Evolutionary conservation across 225 moss, liverwort and hornwort genomes (phyloP).

Genomic region (Bryoerythrophyllum caledonicum): DNA sequence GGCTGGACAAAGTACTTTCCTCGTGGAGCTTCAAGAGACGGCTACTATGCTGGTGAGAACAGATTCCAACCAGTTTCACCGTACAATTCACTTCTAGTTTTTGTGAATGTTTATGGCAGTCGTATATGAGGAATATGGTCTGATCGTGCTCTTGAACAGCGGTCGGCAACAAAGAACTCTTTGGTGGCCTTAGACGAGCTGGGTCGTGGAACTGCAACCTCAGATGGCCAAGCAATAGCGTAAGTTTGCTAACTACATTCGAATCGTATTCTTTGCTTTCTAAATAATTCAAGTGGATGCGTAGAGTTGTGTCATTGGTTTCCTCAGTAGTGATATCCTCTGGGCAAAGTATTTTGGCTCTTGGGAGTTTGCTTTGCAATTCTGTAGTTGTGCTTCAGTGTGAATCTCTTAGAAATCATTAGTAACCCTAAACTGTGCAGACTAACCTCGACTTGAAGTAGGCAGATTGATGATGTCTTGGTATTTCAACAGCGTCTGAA

Average conservation of each 20-base stretch:
- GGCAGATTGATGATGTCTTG: too few species aligned
- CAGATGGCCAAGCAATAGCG: conserved; percentile 99
- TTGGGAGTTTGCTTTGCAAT: conserved; percentile 4
- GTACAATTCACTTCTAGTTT: background rate
- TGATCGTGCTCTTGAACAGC: conserved; percentile 49
- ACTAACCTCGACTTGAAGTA: background rate
- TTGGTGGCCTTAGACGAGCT: conserved; percentile 97
- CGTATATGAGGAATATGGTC: background rate
- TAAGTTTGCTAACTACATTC: conserved; percentile 39
- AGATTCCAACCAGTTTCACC: background rate
- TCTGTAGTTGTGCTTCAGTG: background rate
- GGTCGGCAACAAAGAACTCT: conserved; percentile 81
- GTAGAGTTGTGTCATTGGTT: background rate
- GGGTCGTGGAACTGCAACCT: conserved; percentile 96
- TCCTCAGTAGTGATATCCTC: background rate
- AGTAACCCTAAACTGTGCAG: background rate
- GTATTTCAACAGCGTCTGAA: too few species aligned
- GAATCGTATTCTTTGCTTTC: background rate
- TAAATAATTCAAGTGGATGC: conserved; percentile 1
- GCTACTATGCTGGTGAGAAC: conserved; percentile 91
- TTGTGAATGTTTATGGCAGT: conserved; percentile 9
- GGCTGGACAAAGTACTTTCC: conserved; percentile 98
- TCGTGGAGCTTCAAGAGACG: conserved; percentile 98
- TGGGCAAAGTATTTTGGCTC: conserved; percentile 8
- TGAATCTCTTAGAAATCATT: background rate